Evolutionary conservation across 2,329 filamentous ascomycete genomes (phyloP).

Genomic region (Sporothrix brasiliensis): DNA sequence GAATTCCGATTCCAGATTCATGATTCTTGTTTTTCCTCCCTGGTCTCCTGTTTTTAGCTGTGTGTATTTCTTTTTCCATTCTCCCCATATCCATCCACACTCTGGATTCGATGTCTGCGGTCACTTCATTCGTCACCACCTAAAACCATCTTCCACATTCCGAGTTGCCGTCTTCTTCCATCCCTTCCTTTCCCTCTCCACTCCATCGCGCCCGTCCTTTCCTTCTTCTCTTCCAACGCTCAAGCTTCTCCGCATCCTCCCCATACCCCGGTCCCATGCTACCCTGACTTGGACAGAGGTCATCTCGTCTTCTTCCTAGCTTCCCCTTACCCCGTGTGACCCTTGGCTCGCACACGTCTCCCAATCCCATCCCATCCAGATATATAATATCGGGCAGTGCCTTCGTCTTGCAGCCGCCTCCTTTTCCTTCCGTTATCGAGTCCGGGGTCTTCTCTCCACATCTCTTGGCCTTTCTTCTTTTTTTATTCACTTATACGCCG

Average conservation of each 20-base stretch:
- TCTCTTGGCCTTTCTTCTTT: neutral
- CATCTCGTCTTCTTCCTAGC: neutral
- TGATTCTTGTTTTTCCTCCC: neutral
- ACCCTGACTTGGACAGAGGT: neutral
- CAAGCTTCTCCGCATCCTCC: conserved; percentile 16
- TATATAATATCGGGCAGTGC: conserved; percentile 15
- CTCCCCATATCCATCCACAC: neutral
- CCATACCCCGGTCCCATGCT: conserved; percentile 4
- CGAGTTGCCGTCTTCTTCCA: no score
- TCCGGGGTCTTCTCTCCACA: neutral
- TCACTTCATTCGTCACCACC: no score
- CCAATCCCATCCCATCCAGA: neutral
- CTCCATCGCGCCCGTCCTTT: neutral
- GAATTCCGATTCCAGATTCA: neutral
- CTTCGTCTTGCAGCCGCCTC: neutral
- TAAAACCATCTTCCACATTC: neutral
- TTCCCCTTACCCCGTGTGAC: neutral
- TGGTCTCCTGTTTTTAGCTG: no score
- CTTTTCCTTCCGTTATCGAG: neutral
- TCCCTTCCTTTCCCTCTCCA: neutral
- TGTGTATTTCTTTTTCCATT: no score
- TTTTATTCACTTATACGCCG: neutral
- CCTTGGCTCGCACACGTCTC: conserved; percentile 9
- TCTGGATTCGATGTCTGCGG: neutral
- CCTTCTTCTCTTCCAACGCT: neutral